These are phyloP conservation scores for Starmerella tilneyi DNA, from an alignment of 805 yeast genomes.

Conservation along the genomic window DNA sequence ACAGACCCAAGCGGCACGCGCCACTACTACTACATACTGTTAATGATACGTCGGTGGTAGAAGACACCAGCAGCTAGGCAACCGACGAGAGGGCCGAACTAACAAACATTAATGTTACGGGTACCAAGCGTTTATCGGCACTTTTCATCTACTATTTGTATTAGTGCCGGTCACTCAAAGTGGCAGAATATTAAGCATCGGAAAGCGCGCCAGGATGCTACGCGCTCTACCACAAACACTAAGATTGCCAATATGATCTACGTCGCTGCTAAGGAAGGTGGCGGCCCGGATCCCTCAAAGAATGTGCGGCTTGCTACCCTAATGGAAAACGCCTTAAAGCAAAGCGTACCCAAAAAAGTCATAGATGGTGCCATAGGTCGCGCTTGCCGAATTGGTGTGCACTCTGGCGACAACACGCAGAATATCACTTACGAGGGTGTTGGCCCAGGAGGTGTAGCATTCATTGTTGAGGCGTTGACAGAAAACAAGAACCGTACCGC, in stretches of 20 bases:
- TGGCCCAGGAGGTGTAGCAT: constrained; percentile 86
- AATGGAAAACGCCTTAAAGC: constrained; percentile 64
- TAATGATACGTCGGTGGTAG: background rate
- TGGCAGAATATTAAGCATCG: constrained; percentile 94
- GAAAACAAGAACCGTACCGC: constrained; percentile 81
- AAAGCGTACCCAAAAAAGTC: constrained; percentile 71
- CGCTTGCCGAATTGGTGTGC: constrained; percentile 40
- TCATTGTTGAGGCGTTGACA: constrained; percentile 75
- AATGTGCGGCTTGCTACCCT: constrained; percentile 58
- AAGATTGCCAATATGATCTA: constrained; percentile 64
- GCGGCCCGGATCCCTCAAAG: constrained; percentile 56
- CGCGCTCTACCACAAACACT: constrained; percentile 56
- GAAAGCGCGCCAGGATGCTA: constrained; percentile 85
- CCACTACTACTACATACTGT: background rate
- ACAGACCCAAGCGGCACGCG: no score
- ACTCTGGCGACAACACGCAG: constrained; percentile 52
- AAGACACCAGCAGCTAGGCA: background rate
- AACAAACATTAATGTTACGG: background rate
- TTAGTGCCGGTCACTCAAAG: constrained; percentile 74
- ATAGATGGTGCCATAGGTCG: constrained; percentile 81
- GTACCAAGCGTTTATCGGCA: background rate
- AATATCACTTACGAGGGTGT: constrained; percentile 72
- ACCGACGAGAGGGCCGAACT: background rate
- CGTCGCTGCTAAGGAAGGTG: constrained; percentile 54
- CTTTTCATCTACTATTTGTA: background rate